Evolutionary conservation across 2,329 filamentous ascomycete species (phyloP).

Genomic region (Cryphonectria parasitica): DNA sequence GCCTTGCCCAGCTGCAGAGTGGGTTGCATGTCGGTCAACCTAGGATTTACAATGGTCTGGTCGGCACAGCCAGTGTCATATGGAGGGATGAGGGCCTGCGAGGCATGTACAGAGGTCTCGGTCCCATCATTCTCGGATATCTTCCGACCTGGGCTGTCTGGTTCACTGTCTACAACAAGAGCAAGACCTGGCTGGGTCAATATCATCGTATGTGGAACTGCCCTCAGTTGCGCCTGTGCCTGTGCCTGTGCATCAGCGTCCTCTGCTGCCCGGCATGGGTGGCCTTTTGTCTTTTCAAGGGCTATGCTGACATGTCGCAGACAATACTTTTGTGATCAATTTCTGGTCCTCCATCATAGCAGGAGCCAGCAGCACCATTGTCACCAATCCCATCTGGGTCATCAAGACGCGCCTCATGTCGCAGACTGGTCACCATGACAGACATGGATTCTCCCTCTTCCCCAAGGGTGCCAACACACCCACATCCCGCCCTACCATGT

Average conservation of each 20-base stretch:
- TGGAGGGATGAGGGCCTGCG: conserved; percentile 85
- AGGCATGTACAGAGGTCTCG: conserved; percentile 90
- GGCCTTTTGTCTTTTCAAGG: background rate
- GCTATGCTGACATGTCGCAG: conserved; percentile 46
- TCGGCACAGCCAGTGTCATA: conserved; percentile 85
- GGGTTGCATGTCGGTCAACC: conserved; percentile 53
- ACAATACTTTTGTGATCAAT: conserved; percentile 77
- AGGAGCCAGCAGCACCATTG: conserved; percentile 88
- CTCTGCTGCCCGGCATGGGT: background rate
- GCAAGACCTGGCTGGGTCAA: conserved; percentile 73
- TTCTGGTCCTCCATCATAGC: conserved; percentile 90
- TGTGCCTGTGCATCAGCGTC: background rate
- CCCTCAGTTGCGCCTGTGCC: background rate
- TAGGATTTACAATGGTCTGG: conserved; percentile 79
- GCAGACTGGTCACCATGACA: conserved; percentile 62
- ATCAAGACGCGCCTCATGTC: conserved; percentile 99
- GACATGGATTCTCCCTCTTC: conserved; percentile 49
- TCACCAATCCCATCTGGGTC: conserved; percentile 98
- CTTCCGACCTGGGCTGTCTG: conserved; percentile 98
- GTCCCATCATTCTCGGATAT: conserved; percentile 94
- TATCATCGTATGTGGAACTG: conserved; percentile 58
- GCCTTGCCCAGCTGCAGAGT: conserved; percentile 64
- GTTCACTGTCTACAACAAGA: conserved; percentile 93
- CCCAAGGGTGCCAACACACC: conserved; percentile 58
- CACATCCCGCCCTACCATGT: conserved; percentile 57